Evolutionary conservation across 208 protist genomes (phyloP).

Genomic region (Crithidia expoeki): DNA sequence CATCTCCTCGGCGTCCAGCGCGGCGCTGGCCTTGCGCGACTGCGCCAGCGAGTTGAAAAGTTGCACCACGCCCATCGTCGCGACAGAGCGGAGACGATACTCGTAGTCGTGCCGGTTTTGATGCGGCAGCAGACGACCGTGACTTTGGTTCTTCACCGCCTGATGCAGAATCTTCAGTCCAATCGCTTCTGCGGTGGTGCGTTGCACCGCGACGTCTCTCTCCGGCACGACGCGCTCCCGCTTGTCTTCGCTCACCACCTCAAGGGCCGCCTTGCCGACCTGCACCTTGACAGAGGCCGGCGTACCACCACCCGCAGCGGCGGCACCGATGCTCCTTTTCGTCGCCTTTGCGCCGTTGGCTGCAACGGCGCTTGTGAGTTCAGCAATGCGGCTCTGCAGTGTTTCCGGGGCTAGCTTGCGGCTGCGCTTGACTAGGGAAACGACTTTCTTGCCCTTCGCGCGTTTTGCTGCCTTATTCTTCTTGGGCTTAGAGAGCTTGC

Average conservation of each 20-base stretch:
- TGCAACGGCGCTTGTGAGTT: conserved; percentile 43
- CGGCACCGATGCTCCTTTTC: conserved; percentile 9
- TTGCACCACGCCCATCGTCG: conserved; percentile 84
- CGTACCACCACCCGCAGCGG: not conserved
- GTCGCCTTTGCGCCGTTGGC: conserved; percentile 3
- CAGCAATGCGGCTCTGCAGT: conserved; percentile 69
- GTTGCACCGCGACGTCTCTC: conserved; percentile 40
- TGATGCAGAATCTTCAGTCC: conserved; percentile 75
- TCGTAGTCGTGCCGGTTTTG: conserved; percentile 90
- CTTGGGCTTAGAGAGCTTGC: conserved; percentile 67
- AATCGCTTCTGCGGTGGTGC: conserved; percentile 60
- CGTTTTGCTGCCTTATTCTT: conserved; percentile 53
- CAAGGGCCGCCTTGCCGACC: conserved; percentile 63
- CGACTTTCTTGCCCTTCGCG: conserved; percentile 56
- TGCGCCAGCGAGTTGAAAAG: conserved; percentile 88
- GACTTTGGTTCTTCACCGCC: conserved; percentile 76
- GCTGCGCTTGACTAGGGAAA: conserved; percentile 75
- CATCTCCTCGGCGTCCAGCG: conserved; percentile 49
- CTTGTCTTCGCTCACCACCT: conserved; percentile 57
- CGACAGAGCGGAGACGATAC: conserved; percentile 80
- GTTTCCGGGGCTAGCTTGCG: conserved; percentile 58
- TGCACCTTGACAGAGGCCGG: conserved; percentile 33
- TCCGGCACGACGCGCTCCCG: conserved; percentile 41
- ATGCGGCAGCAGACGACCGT: conserved; percentile 76
- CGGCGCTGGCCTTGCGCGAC: conserved; percentile 70